A percentile compares a stretch with the other conserved stretches of the same genome.
Conservation (phyloP, 306 rosid genomes). For the Lotus japonicus region DNA sequence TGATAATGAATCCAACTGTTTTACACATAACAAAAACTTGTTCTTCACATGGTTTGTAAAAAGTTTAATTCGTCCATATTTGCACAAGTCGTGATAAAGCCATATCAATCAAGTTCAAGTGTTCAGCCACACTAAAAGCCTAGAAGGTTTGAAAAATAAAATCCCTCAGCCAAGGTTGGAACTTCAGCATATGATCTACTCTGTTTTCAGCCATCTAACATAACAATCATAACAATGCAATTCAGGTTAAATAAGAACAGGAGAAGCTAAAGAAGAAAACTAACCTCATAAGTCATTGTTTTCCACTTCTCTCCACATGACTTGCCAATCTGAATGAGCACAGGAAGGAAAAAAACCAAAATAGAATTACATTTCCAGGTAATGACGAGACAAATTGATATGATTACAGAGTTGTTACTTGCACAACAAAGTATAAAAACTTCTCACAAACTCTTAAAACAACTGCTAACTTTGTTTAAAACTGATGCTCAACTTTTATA, state of each 20-base stretch:
- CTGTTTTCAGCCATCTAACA: constrained; percentile 11
- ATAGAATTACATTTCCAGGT: neutral
- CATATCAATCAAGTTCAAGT: neutral
- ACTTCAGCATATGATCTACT: neutral
- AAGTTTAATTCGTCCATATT: neutral
- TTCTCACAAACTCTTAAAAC: constrained; percentile 5
- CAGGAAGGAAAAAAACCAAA: neutral
- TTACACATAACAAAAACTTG: neutral
- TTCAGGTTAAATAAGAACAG: constrained; percentile 2
- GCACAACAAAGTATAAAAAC: neutral
- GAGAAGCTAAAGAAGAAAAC: constrained; percentile 16
- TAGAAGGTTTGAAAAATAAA: neutral
- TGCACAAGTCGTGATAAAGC: neutral
- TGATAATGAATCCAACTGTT: neutral
- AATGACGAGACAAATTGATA: neutral
- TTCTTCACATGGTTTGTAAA: constrained; percentile 2
- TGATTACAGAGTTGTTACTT: neutral
- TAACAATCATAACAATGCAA: neutral
- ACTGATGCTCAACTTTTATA: neutral
- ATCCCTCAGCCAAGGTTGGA: neutral
- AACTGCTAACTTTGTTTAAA: neutral
- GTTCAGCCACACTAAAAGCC: neutral
- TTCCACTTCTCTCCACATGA: constrained; percentile 98
- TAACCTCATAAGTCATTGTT: constrained; percentile 88
- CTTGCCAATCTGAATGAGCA: constrained; percentile 78